A percentile compares a stretch with the other conserved stretches of the same genome.
phyloP scores from a whole-genome alignment of 345 rosid genomes.

The Murraya koenigii region DNA sequence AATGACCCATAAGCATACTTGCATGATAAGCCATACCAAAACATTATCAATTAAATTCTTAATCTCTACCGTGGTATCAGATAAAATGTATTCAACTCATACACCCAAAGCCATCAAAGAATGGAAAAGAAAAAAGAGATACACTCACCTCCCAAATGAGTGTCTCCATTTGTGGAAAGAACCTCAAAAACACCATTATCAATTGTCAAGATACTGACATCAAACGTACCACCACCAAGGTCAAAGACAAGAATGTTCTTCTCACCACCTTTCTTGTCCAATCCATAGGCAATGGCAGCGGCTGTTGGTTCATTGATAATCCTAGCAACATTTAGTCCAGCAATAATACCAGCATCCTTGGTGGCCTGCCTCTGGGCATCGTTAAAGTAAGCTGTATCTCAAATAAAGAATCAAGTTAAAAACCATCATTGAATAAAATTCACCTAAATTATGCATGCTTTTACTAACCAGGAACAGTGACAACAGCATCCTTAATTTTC shows the following conservation, averaged over 20 bases:
- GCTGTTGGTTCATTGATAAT: slow-evolving; percentile 98
- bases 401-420: neutral
- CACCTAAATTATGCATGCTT: neutral
- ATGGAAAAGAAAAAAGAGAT: neutral
- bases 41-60: neutral
- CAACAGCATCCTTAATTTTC: slow-evolving; percentile 97
- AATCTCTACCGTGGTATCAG: neutral
- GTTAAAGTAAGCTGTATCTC: slow-evolving; percentile 83
- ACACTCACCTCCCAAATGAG: slow-evolving; percentile 92
- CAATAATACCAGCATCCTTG: slow-evolving; percentile 93
- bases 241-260: slow-evolving; percentile 98
- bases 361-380: slow-evolving; percentile 99
- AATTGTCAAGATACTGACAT: slow-evolving; percentile 93
- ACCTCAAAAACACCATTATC: slow-evolving; percentile 98
- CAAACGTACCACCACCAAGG: slow-evolving; percentile 98
- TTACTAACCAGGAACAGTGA: slow-evolving; percentile 93
- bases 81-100: neutral
- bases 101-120: neutral
- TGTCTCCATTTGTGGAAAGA: slow-evolving; percentile 95
- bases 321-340: slow-evolving; percentile 95
- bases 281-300: slow-evolving; percentile 96
- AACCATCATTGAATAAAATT: neutral
- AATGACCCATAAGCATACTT: slow-evolving; percentile 1
- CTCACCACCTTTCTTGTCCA: slow-evolving; percentile 97
- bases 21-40: neutral